Evolutionary conservation across 352 stramenopile genomes (phyloP).

Genomic region (Blastocystis sp.): DNA sequence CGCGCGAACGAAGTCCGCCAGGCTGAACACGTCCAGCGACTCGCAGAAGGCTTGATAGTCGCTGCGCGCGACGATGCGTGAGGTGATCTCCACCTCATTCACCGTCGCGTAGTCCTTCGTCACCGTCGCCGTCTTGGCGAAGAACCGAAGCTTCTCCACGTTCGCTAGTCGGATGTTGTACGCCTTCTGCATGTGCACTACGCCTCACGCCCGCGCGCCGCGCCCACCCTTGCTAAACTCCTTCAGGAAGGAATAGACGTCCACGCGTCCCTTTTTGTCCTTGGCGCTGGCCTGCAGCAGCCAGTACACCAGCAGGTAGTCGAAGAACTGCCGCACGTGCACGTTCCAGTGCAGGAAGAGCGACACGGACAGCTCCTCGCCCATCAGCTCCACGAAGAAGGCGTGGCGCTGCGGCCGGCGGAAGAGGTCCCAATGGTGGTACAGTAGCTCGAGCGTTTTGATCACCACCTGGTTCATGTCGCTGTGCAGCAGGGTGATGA

Average conservation of each 20-base stretch:
- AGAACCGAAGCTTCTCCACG: conserved; percentile 17
- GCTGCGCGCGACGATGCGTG: neutral
- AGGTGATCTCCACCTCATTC: neutral
- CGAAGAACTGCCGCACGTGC: conserved; percentile 64
- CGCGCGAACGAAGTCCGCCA: conserved; percentile 32
- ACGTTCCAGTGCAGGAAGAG: conserved; percentile 68
- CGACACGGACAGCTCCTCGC: neutral
- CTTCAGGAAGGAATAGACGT: conserved; percentile 52
- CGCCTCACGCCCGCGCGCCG: neutral
- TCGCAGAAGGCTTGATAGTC: conserved; percentile 1
- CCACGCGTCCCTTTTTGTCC: conserved; percentile 24
- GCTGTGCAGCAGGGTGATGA: conserved; percentile 58
- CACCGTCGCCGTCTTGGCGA: neutral
- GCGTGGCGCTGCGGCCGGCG: neutral
- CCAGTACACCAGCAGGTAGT: conserved; percentile 64
- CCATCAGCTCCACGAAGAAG: conserved; percentile 53
- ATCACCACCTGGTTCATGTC: conserved; percentile 69
- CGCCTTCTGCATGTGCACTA: conserved; percentile 39
- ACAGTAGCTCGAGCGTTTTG: conserved; percentile 64
- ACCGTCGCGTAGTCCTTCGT: conserved; percentile 23
- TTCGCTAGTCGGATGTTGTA: neutral
- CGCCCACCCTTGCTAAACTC: conserved; percentile 16
- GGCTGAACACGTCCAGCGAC: conserved; percentile 15
- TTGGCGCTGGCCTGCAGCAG: neutral
- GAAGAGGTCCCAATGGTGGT: conserved; percentile 67